Conservation (phyloP, 2,329 filamentous ascomycete species). For the Arthrobotrys sinensis region DNA sequence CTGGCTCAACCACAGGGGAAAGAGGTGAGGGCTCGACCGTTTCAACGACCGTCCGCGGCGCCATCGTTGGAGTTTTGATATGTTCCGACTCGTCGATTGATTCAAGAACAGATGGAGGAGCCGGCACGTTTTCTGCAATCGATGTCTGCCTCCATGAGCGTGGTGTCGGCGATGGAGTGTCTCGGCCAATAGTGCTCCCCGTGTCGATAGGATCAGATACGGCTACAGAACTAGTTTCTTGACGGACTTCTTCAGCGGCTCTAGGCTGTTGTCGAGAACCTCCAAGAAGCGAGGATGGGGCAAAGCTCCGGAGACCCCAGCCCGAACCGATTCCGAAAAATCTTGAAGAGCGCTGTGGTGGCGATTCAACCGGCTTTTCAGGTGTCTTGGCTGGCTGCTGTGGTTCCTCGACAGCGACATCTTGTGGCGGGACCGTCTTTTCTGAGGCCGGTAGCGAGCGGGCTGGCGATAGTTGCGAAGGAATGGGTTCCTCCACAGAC, state of each 20-base stretch:
- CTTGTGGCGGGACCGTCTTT: neutral
- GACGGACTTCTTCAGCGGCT: conserved; percentile 18
- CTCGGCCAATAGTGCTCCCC: conserved; percentile 28
- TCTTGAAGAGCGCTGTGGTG: conserved; percentile 22
- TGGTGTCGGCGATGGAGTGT: conserved; percentile 33
- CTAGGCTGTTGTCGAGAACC: conserved; percentile 11
- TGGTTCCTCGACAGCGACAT: neutral
- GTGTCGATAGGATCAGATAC: conserved; percentile 46
- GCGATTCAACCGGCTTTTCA: conserved; percentile 7
- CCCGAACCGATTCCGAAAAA: conserved; percentile 43
- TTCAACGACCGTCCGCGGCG: conserved; percentile 21
- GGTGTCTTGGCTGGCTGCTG: neutral
- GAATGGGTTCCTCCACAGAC: neutral
- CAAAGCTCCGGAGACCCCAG: conserved; percentile 46
- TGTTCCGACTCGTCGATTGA: conserved; percentile 39
- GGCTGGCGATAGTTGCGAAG: conserved; percentile 11
- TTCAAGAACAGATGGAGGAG: conserved; percentile 21
- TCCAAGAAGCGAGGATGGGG: conserved; percentile 38
- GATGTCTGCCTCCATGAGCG: conserved; percentile 28
- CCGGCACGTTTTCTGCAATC: conserved; percentile 11
- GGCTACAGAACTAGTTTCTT: conserved; percentile 23
- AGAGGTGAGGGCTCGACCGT: neutral
- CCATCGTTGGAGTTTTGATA: conserved; percentile 27
- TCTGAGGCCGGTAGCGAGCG: conserved; percentile 8
- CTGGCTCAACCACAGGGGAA: neutral